Percentiles rank a stretch among this genome's conserved stretches.
phyloP scores from a whole-genome alignment of 2,329 filamentous ascomycete genomes.

The Drechslera avenae region DNA sequence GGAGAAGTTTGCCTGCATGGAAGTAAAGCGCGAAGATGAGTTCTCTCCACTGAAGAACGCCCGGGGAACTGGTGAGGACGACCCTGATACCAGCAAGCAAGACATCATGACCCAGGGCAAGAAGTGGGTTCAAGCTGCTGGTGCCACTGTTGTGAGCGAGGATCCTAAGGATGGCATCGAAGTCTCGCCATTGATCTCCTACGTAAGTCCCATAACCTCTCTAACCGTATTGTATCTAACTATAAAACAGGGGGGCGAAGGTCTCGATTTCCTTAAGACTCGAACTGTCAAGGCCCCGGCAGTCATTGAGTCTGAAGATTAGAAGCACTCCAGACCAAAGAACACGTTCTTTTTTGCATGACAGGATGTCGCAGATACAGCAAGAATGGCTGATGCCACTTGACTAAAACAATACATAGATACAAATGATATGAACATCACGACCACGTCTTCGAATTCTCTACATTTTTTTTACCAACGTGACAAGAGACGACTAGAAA shows the following conservation, averaged over 20 bases:
- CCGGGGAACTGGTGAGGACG: slow-evolving; percentile 81
- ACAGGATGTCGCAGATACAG: not conserved
- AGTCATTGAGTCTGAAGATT: slow-evolving; percentile 65
- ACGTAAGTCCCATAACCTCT: slow-evolving; percentile 68
- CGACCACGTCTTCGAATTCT: not conserved
- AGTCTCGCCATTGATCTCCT: slow-evolving; percentile 91
- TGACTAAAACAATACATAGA: slow-evolving; percentile 10
- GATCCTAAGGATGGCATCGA: slow-evolving; percentile 69
- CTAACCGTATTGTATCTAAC: not conserved
- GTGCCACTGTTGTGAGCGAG: slow-evolving; percentile 73
- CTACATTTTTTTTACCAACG: no score
- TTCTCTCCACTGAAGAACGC: slow-evolving; percentile 97
- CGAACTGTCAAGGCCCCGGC: slow-evolving; percentile 67
- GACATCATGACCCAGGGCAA: slow-evolving; percentile 91
- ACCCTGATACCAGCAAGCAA: slow-evolving; percentile 87
- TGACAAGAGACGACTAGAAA: no score
- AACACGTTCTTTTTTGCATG: slow-evolving; percentile 5
- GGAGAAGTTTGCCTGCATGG: slow-evolving; percentile 90
- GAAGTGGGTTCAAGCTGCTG: slow-evolving; percentile 81
- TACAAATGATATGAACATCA: slow-evolving; percentile 13
- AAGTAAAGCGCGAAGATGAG: slow-evolving; percentile 95
- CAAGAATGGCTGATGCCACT: not conserved
- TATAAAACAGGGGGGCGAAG: slow-evolving; percentile 62
- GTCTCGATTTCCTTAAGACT: slow-evolving; percentile 64
- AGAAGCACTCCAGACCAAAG: slow-evolving; percentile 14